Base-by-base conservation (phyloP, 1,139 yeast genomes). In the Debaryomyces fabryi region DNA sequence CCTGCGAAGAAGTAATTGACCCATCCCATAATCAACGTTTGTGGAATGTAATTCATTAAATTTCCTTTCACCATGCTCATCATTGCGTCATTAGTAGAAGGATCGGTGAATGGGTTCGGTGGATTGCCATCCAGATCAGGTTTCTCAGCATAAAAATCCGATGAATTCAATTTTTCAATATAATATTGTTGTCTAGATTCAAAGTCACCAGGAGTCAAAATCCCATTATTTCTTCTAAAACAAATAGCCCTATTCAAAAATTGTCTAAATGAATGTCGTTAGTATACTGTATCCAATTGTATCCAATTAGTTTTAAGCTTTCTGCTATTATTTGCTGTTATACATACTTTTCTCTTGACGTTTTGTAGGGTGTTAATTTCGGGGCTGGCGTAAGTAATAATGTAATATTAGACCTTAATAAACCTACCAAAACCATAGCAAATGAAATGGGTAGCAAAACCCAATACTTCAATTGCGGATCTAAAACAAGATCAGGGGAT, bases 21-120 rank as follows among this genome's bases (percentile, higher is more conserved):
- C 97, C 97, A 93, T 57, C 92, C 92, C 97, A 93, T 92, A 58
- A 92, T 86, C 42, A 91, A 66, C 0, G 97, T 90, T 68, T 93
- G 98, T 1, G 98, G 97, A 16, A 91, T 81, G 63, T 86, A 89
- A 67, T 84, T 88, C 65, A 92, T 83, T 58, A 90, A 72, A 60
- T 90, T 92, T 4, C 86, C 85, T 63, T 89, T 89, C 49, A 92
- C 82, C 86, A 89, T 86, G 47, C 77, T 79, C 79, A 86, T 79
- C 74, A 91, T 71, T n/a, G 85, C 83, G 47, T 91, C 97, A 57
- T 86, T 79, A 23, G 84, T 76, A 42, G 77, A 74, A 1, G 96
- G 86, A 59, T 90, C 96, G 1, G 82, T 69, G 50, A 90, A 74
- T 32, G 90, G 88, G 57, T 88, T 83, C 44, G 75, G 66, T 0